These are phyloP conservation scores for Nemophila menziesii DNA, from an alignment of 257 asterid species.

Conservation along the genomic window DNA sequence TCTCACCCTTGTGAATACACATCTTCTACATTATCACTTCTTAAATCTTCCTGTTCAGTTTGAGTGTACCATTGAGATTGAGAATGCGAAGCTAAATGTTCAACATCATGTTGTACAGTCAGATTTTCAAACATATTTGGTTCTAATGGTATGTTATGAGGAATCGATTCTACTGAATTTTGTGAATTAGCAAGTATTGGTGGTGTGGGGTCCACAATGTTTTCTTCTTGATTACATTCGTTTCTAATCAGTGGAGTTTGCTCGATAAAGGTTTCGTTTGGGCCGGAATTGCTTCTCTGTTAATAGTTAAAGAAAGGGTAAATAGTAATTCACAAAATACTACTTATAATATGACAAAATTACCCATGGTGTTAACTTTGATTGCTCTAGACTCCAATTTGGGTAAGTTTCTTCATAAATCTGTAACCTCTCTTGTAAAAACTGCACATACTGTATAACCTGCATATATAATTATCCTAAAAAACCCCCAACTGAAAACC, in stretches of 20 bases:
- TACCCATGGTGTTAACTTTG: slow-evolving; percentile 68
- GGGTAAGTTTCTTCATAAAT: slow-evolving; percentile 47
- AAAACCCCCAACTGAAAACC: too few species aligned
- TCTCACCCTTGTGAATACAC: slow-evolving; percentile 72
- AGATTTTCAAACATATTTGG: slow-evolving; percentile 33
- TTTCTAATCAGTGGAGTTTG: slow-evolving; percentile 37
- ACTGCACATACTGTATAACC: slow-evolving; percentile 86
- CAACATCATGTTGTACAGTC: slow-evolving; percentile 35
- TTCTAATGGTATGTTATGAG: slow-evolving; percentile 35
- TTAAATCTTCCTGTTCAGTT: slow-evolving; percentile 34
- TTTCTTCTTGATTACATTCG: slow-evolving; percentile 43
- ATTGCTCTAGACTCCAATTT: slow-evolving; percentile 67
- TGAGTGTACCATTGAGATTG: slow-evolving; percentile 22
- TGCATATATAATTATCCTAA: slow-evolving; percentile 29
- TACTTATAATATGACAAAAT: slow-evolving; percentile 3
- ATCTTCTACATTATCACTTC: slow-evolving; percentile 31
- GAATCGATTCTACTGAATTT: slow-evolving; percentile 36
- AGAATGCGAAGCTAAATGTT: slow-evolving; percentile 32
- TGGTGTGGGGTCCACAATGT: slow-evolving; percentile 26
- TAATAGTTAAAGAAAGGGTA: too few species aligned
- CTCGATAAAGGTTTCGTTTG: slow-evolving; percentile 42
- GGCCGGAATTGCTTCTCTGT: slow-evolving; percentile 50
- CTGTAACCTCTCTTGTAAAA: slow-evolving; percentile 56
- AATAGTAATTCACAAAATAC: too few species aligned
- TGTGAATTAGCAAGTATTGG: slow-evolving; percentile 31